These are phyloP conservation scores for Yamadazyma scolyti DNA, from an alignment of 805 yeast species.

Conservation along the genomic window DNA sequence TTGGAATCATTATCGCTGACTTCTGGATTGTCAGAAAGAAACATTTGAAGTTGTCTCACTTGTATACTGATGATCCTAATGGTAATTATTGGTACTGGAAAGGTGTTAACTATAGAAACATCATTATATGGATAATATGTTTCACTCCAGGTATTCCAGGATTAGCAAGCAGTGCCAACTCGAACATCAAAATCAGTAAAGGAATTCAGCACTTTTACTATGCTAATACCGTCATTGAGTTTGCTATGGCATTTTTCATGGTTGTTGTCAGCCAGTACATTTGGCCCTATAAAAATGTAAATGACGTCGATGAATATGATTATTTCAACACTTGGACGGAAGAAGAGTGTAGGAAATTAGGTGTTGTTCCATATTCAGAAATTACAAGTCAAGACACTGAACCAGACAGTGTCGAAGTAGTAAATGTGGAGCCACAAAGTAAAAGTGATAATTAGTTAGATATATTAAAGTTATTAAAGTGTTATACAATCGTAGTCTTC, in stretches of 20 bases:
- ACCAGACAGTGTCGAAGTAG: too few species aligned
- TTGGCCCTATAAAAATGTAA: constrained; percentile 28
- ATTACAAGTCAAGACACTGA: too few species aligned
- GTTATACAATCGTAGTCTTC: too few species aligned
- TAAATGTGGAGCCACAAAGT: too few species aligned
- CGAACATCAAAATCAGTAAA: constrained; percentile 2
- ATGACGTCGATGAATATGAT: constrained; percentile 37
- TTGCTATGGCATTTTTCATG: constrained; percentile 32
- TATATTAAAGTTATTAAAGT: too few species aligned
- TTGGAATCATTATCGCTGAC: constrained; percentile 31
- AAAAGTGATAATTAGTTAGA: too few species aligned
- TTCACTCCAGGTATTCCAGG: constrained; percentile 52
- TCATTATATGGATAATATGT: constrained; percentile 34
- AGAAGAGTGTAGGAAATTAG: constrained; percentile 25
- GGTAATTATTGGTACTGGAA: constrained; percentile 40
- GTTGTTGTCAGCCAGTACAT: constrained; percentile 21
- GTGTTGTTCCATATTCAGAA: too few species aligned
- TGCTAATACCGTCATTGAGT: constrained; percentile 13
- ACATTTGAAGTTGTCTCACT: constrained; percentile 36
- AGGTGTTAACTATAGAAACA: constrained; percentile 43
- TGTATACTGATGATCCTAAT: constrained; percentile 26
- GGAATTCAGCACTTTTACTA: constrained; percentile 13
- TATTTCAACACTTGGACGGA: constrained; percentile 34
- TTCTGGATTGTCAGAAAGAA: constrained; percentile 34
- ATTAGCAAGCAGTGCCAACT: constrained; percentile 28